phyloP scores from a whole-genome alignment of 805 yeast species.

The Yamadazyma olivae region DNA sequence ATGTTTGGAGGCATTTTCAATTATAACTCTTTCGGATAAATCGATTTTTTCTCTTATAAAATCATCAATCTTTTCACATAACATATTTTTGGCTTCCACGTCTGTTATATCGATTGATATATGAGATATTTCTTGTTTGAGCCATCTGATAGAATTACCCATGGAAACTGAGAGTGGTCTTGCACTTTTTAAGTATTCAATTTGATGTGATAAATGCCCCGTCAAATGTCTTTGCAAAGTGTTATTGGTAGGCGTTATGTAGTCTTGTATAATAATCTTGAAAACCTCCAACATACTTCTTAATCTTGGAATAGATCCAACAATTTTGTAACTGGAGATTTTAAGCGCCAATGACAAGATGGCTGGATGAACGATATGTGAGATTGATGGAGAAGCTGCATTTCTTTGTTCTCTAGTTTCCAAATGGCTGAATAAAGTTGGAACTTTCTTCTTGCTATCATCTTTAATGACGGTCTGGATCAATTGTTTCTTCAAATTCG shows the following conservation, averaged over 20 bases:
- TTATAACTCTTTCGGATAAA: constrained; percentile 77
- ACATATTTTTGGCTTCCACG: constrained; percentile 59
- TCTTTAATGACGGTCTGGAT: constrained; percentile 14
- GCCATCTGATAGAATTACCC: constrained; percentile 98
- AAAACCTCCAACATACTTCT: constrained; percentile 82
- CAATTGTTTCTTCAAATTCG: constrained; percentile 43
- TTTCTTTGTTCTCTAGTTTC: constrained; percentile 77
- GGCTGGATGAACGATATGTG: constrained; percentile 81
- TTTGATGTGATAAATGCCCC: constrained; percentile 84
- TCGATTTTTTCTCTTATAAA: constrained; percentile 84
- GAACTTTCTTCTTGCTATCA: constrained; percentile 43
- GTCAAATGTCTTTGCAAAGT: constrained; percentile 87
- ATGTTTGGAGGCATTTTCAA: constrained; percentile 74
- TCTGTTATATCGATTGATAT: constrained; percentile 73
- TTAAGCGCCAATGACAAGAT: constrained; percentile 75
- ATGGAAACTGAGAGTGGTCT: constrained; percentile 89
- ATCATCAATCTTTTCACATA: constrained; percentile 68
- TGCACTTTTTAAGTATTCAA: constrained; percentile 85
- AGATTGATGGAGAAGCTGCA: constrained; percentile 53
- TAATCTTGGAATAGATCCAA: constrained; percentile 88
- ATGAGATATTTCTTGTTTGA: constrained; percentile 86
- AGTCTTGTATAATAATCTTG: constrained; percentile 73
- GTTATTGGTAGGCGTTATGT: constrained; percentile 80
- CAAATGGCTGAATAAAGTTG: constrained; percentile 72
- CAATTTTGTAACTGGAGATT: constrained; percentile 77